These are phyloP conservation scores for Cordyceps cateniannulata DNA, from an alignment of 2,329 filamentous ascomycete species.

Conservation along the genomic window DNA sequence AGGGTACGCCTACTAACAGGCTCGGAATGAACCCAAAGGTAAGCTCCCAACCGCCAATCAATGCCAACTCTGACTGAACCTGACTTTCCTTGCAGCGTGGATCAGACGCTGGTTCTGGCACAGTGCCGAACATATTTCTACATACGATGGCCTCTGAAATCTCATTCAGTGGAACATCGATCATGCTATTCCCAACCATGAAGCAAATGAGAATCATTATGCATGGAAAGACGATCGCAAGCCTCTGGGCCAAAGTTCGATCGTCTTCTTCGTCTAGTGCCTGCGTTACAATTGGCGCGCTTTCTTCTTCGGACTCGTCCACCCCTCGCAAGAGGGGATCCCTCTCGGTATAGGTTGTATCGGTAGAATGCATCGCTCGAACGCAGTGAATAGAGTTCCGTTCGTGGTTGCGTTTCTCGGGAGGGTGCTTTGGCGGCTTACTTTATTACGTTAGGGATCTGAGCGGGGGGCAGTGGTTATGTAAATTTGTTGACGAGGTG, in stretches of 20 bases:
- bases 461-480: neutral
- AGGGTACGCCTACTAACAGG: constrained; percentile 16
- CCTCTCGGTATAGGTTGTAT: neutral
- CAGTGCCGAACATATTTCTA: neutral
- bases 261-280: neutral
- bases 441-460: neutral
- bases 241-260: neutral
- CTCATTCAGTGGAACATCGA: neutral
- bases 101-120: neutral
- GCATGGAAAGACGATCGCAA: neutral
- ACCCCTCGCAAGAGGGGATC: neutral
- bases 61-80: constrained; percentile 18
- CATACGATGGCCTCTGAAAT: constrained; percentile 14
- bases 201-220: neutral
- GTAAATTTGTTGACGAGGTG: neutral
- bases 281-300: neutral
- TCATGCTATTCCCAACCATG: neutral
- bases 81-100: constrained; percentile 16
- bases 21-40: constrained; percentile 17
- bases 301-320: neutral
- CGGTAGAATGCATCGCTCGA: constrained; percentile 22
- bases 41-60: constrained; percentile 16
- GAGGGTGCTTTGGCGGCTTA: neutral
- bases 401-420: neutral
- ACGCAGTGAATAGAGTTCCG: neutral